phyloP scores from a whole-genome alignment of 768 basidiomycete species.

The Ramaria sp. region DNA sequence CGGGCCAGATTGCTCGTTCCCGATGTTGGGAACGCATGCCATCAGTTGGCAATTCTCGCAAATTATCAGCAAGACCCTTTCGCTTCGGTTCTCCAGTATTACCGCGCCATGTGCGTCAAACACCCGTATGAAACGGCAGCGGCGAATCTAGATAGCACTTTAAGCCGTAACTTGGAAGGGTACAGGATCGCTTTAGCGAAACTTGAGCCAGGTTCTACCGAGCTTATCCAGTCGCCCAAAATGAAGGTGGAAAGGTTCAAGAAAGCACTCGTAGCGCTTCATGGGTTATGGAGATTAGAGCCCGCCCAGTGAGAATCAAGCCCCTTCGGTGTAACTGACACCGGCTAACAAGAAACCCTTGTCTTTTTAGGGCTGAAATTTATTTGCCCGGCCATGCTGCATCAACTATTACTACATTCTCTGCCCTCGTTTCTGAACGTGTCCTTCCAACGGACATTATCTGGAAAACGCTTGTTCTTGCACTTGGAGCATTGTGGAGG shows the following conservation, averaged over 20 bases:
- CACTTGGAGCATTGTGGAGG: conserved; percentile 78
- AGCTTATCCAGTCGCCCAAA: conserved; percentile 31
- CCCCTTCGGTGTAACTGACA: conserved; percentile 8
- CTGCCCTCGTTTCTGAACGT: conserved; percentile 51
- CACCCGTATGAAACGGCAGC: conserved; percentile 80
- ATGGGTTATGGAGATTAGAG: conserved; percentile 56
- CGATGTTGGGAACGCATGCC: conserved; percentile 86
- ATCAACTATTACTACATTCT: conserved; percentile 45
- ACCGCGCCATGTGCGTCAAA: conserved; percentile 79
- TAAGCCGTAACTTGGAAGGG: conserved; percentile 25
- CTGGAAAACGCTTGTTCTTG: conserved; percentile 57
- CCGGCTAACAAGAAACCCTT: conserved; percentile 9
- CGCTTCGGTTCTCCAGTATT: conserved; percentile 72
- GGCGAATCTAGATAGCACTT: conserved; percentile 70
- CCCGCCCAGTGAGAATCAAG: conserved; percentile 42
- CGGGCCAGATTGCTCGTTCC: conserved; percentile 77
- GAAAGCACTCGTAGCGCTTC: conserved; percentile 62
- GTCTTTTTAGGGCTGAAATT: conserved; percentile 34
- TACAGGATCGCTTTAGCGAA: conserved; percentile 22
- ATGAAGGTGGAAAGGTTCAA: conserved; percentile 55
- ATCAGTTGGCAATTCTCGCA: conserved; percentile 90
- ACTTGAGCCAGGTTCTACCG: conserved; percentile 22
- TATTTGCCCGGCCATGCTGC: conserved; percentile 35
- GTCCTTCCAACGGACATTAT: conserved; percentile 68
- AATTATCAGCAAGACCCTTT: conserved; percentile 81